These are phyloP conservation scores for Platanus orientalis DNA, from an alignment of 164 flowering plant genomes.

Conservation along the genomic window DNA sequence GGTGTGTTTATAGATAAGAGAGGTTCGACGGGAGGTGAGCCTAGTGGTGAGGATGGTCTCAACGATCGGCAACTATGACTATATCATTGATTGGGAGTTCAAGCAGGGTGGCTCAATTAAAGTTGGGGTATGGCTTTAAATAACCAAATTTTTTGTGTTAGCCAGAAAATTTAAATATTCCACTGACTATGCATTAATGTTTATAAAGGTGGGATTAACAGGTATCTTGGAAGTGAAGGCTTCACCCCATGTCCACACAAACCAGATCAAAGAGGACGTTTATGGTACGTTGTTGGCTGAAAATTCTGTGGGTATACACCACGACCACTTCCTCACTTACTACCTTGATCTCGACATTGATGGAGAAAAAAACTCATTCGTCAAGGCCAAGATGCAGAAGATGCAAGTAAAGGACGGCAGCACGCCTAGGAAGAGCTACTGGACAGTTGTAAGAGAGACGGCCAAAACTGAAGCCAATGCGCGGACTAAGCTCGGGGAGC, in stretches of 20 bases:
- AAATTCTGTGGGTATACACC: conserved; percentile 48
- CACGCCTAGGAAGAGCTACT: conserved; percentile 64
- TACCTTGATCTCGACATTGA: conserved; percentile 73
- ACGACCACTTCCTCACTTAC: conserved; percentile 69
- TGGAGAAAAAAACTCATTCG: conserved; percentile 51
- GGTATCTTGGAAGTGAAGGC: conserved; percentile 61
- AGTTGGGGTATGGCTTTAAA: conserved; percentile 62
- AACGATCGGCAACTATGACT: conserved; percentile 62
- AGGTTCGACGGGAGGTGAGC: conserved; percentile 40
- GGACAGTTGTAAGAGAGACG: conserved; percentile 44
- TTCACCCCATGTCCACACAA: conserved; percentile 30
- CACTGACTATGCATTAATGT: too few species aligned
- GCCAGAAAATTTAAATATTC: too few species aligned
- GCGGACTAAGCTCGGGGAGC: conserved; percentile 36
- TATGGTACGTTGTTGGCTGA: conserved; percentile 52
- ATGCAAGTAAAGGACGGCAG: conserved; percentile 8
- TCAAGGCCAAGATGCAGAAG: conserved; percentile 37
- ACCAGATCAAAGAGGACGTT: conserved; percentile 34
- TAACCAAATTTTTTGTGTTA: too few species aligned
- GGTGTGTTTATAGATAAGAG: conserved; percentile 34
- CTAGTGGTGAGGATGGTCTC: conserved; percentile 58
- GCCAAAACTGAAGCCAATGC: conserved; percentile 53
- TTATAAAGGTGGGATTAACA: conserved; percentile 46
- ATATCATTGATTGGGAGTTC: conserved; percentile 64
- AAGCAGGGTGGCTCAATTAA: conserved; percentile 52